These are phyloP conservation scores for Aspergillus sp. DNA, from an alignment of 2,329 filamentous ascomycete species.

Conservation along the genomic window DNA sequence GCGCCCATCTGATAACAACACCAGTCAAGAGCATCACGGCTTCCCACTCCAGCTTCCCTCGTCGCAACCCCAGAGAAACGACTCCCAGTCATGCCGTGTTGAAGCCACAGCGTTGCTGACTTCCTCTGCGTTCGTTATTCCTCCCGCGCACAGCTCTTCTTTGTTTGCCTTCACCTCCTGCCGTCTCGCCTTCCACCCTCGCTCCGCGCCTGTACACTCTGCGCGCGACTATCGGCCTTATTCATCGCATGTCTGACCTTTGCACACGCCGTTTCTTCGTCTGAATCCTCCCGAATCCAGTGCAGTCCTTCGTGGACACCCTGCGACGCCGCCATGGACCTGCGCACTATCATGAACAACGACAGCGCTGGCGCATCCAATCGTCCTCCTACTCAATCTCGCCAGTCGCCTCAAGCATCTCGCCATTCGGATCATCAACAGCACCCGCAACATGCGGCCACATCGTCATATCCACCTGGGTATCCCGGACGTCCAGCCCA, in stretches of 20 bases:
- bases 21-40: too few species aligned
- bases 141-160: slow-evolving; percentile 2
- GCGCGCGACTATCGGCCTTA: neutral
- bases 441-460: slow-evolving; percentile 14
- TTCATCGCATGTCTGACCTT: slow-evolving; percentile 1
- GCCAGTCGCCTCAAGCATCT: slow-evolving; percentile 19
- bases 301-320: too few species aligned
- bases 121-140: slow-evolving; percentile 4
- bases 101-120: too few species aligned
- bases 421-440: slow-evolving; percentile 20
- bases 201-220: neutral
- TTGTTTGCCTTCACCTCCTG: slow-evolving; percentile 2
- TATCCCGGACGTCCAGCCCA: slow-evolving; percentile 26
- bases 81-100: too few species aligned
- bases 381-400: slow-evolving; percentile 16
- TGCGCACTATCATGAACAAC: slow-evolving; percentile 45
- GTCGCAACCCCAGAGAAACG: too few species aligned
- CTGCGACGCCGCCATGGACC: slow-evolving; percentile 42
- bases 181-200: slow-evolving; percentile 1
- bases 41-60: too few species aligned
- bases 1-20: too few species aligned
- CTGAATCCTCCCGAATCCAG: too few species aligned
- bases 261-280: neutral
- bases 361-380: slow-evolving; percentile 28
- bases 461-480: slow-evolving; percentile 17